Conservation (phyloP, 305 asterid species). For the Fraxinus sp. region DNA sequence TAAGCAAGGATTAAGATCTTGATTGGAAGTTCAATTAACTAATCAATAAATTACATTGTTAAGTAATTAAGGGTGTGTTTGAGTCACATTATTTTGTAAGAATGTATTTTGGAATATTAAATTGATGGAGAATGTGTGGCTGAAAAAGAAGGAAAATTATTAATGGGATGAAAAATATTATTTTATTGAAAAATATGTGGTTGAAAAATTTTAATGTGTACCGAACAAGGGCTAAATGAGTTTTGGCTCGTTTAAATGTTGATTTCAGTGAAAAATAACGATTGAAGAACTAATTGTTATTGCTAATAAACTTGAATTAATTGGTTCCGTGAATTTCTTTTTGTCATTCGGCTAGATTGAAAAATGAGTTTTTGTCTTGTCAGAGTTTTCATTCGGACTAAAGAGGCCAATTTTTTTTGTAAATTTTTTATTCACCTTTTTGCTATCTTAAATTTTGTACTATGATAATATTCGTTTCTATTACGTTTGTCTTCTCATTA, state of each 20-base stretch:
- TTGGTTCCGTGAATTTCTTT: background rate
- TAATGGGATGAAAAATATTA: too few species aligned
- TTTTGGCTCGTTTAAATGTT: background rate
- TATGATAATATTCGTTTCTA: too few species aligned
- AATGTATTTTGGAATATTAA: too few species aligned
- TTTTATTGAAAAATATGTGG: too few species aligned
- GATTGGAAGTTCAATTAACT: background rate
- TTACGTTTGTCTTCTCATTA: too few species aligned
- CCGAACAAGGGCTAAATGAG: background rate
- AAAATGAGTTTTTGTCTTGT: too few species aligned
- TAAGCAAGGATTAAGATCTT: background rate
- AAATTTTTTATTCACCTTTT: background rate
- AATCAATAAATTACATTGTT: background rate
- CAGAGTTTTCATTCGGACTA: background rate
- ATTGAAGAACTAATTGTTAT: background rate
- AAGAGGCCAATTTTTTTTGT: background rate
- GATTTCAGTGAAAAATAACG: background rate
- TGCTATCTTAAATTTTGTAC: too few species aligned
- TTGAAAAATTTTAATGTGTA: too few species aligned
- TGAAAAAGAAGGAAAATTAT: too few species aligned
- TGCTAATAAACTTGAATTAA: background rate
- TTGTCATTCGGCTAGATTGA: background rate
- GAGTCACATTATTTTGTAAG: too few species aligned
- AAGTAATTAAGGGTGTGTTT: too few species aligned
- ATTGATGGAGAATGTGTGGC: too few species aligned